phyloP scores from a whole-genome alignment of 305 asterid genomes.

The Ajuga reptans region DNA sequence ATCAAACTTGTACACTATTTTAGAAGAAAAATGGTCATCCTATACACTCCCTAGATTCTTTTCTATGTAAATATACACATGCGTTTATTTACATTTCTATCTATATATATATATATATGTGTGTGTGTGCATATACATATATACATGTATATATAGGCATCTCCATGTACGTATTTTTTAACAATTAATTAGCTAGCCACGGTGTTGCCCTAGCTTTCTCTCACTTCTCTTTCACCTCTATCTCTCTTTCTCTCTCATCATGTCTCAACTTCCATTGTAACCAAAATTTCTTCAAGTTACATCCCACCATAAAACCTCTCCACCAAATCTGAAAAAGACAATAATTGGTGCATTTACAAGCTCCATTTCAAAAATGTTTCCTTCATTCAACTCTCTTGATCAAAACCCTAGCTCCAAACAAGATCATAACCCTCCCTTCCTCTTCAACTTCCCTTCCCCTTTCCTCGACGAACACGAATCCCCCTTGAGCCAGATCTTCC shows the following conservation, averaged over 20 bases:
- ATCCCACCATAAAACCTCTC: constrained; percentile 22
- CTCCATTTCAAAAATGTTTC: constrained; percentile 25
- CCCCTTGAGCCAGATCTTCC: constrained; percentile 32
- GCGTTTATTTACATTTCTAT: not conserved
- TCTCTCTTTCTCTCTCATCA: constrained; percentile 5
- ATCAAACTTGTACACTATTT: not conserved
- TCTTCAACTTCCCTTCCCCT: constrained; percentile 37
- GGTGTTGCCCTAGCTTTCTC: not conserved
- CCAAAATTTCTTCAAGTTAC: constrained; percentile 2
- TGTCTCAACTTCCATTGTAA: not conserved
- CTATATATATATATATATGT: too few relatives aligned
- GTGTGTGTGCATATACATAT: not conserved
- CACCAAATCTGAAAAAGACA: constrained; percentile 23
- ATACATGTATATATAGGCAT: not conserved
- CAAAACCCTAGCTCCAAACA: constrained; percentile 29
- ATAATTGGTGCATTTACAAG: constrained; percentile 31
- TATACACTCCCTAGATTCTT: too few relatives aligned
- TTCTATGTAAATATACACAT: not conserved
- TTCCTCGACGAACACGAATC: constrained; percentile 34
- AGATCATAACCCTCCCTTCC: constrained; percentile 13
- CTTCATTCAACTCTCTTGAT: constrained; percentile 30
- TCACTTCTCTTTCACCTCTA: not conserved
- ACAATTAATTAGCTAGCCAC: not conserved
- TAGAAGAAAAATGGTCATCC: not conserved
- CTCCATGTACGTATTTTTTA: not conserved